Evolutionary conservation across 1,139 yeast species (phyloP).

Genomic region (Pneumocystis wakefieldiae): DNA sequence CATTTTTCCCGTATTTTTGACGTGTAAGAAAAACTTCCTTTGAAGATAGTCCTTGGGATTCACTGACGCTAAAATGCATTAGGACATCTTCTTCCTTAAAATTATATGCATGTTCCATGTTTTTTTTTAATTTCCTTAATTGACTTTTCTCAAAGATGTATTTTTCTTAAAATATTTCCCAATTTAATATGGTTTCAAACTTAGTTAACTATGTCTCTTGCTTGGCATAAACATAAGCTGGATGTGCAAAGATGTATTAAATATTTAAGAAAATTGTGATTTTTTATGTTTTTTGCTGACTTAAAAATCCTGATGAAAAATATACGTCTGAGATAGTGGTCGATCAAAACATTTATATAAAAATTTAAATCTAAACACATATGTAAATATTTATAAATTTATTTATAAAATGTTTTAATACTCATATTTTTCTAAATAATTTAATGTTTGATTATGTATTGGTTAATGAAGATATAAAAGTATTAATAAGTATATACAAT

Average conservation of each 20-base stretch:
- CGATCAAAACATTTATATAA: neutral
- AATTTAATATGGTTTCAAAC: neutral
- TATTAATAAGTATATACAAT: neutral
- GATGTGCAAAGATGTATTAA: neutral
- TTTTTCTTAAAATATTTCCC: neutral
- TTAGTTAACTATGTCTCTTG: neutral
- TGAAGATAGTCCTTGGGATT: neutral
- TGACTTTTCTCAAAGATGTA: neutral
- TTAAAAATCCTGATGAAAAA: too few species aligned
- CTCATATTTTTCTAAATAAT: neutral
- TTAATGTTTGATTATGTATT: neutral
- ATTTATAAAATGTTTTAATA: neutral
- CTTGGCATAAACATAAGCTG: neutral
- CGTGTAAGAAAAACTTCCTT: neutral
- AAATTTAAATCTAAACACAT: neutral
- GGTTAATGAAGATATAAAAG: neutral
- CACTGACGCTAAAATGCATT: neutral
- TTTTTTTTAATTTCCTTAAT: neutral
- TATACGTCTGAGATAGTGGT: neutral
- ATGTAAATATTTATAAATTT: neutral
- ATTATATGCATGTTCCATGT: neutral
- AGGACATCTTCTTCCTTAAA: neutral
- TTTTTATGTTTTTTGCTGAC: too few species aligned
- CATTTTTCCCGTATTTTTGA: neutral
- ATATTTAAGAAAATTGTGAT: too few species aligned